phyloP scores from a whole-genome alignment of 345 rosid species.

The Lepidium aucheri region DNA sequence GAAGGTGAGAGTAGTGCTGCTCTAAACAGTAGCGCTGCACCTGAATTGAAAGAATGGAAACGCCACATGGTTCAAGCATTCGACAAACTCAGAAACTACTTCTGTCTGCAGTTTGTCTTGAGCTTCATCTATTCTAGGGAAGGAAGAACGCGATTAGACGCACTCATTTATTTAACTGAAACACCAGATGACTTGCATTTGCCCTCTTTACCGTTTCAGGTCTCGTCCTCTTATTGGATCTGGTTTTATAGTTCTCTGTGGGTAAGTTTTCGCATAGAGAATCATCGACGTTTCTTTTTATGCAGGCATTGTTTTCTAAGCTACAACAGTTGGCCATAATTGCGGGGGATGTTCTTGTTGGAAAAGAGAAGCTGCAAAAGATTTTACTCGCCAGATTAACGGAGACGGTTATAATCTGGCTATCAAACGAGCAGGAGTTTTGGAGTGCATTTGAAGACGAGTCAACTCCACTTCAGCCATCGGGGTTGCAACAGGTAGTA shows the following conservation, averaged over 20 bases:
- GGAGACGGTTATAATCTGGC: constrained; percentile 93
- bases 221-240: constrained; percentile 4
- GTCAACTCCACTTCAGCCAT: constrained; percentile 59
- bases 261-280: neutral
- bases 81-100: constrained; percentile 86
- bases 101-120: constrained; percentile 91
- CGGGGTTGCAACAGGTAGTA: constrained; percentile 95
- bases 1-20: constrained; percentile 35
- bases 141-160: constrained; percentile 69
- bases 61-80: constrained; percentile 84
- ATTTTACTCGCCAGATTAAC: constrained; percentile 87
- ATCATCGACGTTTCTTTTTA: constrained; percentile 6
- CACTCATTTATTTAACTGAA: constrained; percentile 66
- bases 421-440: constrained; percentile 87
- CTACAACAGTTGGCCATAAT: constrained; percentile 90
- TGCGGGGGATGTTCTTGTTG: constrained; percentile 88
- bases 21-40: constrained; percentile 35
- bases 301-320: constrained; percentile 91
- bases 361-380: constrained; percentile 90
- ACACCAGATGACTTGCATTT: constrained; percentile 59
- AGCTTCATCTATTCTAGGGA: constrained; percentile 93
- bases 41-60: constrained; percentile 85
- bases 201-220: constrained; percentile 98
- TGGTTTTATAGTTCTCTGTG: neutral
- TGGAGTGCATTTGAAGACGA: constrained; percentile 89